Evolutionary conservation across 2,329 filamentous ascomycete genomes (phyloP).

Genomic region (Alternaria sp.): DNA sequence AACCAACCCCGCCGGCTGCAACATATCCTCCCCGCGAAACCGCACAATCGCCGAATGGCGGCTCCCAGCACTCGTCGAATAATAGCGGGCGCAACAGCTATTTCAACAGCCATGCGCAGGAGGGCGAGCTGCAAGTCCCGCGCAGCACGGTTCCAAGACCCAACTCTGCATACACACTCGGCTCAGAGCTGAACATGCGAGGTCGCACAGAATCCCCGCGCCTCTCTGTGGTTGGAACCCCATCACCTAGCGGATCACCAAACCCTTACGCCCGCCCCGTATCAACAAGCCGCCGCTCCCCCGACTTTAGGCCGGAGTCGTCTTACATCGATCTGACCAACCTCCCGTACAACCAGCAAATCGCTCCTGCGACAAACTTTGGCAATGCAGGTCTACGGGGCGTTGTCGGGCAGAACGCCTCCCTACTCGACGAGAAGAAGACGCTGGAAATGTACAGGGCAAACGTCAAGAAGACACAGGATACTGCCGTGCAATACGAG

Average conservation of each 20-base stretch:
- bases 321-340: constrained; percentile 69
- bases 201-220: constrained; percentile 65
- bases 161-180: constrained; percentile 75
- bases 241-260: constrained; percentile 50
- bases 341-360: constrained; percentile 80
- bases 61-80: constrained; percentile 42
- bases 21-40: constrained; percentile 32
- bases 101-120: constrained; percentile 39
- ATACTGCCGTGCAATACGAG: constrained; percentile 89
- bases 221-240: constrained; percentile 53
- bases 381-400: constrained; percentile 83
- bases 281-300: constrained; percentile 61
- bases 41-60: constrained; percentile 30
- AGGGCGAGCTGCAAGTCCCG: constrained; percentile 49
- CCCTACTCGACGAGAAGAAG: constrained; percentile 86
- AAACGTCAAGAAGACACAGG: constrained; percentile 96
- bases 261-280: constrained; percentile 53
- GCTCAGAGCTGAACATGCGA: constrained; percentile 70
- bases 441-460: constrained; percentile 97
- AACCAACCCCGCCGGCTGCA: constrained; percentile 33
- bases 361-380: constrained; percentile 66
- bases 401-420: constrained; percentile 86
- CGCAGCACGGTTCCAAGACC: constrained; percentile 71
- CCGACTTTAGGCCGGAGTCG: constrained; percentile 64
- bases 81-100: constrained; percentile 34